phyloP scores from a whole-genome alignment of 495 filamentous ascomycete genomes.

The Chaetomidium leptoderma region DNA sequence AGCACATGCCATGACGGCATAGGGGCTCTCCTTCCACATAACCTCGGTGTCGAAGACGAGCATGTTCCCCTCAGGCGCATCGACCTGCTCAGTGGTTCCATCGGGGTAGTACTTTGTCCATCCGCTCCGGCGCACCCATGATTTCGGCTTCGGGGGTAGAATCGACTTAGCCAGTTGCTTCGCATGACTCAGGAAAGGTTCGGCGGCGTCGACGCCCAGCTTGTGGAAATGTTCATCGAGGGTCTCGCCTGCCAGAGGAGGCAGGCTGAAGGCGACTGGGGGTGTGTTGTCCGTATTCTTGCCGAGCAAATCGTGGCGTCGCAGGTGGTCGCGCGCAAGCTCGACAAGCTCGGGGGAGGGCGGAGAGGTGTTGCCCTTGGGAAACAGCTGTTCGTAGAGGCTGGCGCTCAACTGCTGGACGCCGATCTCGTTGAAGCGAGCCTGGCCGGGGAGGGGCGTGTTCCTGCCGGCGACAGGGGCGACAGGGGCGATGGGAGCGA shows the following conservation, averaged over 20 bases:
- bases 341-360: conserved; percentile 67
- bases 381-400: conserved; percentile 80
- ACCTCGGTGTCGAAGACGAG: conserved; percentile 95
- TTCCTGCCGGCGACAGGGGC: conserved; percentile 17
- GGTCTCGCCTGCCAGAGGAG: conserved; percentile 68
- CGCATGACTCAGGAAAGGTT: conserved; percentile 76
- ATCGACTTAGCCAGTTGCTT: conserved; percentile 64
- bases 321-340: conserved; percentile 78
- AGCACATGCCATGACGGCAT: conserved; percentile 94
- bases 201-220: conserved; percentile 79
- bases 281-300: conserved; percentile 73
- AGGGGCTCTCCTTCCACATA: conserved; percentile 87
- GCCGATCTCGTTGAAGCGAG: conserved; percentile 85
- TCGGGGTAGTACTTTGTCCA: conserved; percentile 90
- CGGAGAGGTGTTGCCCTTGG: conserved; percentile 42
- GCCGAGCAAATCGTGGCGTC: conserved; percentile 78
- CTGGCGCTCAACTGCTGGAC: conserved; percentile 85
- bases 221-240: conserved; percentile 95
- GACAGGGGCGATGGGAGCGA: neutral
- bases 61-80: conserved; percentile 72
- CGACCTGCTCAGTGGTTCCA: conserved; percentile 64
- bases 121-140: conserved; percentile 76
- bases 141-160: conserved; percentile 67
- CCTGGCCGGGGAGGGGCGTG: conserved; percentile 49
- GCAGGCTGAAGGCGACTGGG: conserved; percentile 83